A percentile compares a stretch with the other conserved stretches of the same genome.
Evolutionary conservation across 1,139 yeast genomes (phyloP).

Genomic region (Barnettozyma hawaiiensis): DNA sequence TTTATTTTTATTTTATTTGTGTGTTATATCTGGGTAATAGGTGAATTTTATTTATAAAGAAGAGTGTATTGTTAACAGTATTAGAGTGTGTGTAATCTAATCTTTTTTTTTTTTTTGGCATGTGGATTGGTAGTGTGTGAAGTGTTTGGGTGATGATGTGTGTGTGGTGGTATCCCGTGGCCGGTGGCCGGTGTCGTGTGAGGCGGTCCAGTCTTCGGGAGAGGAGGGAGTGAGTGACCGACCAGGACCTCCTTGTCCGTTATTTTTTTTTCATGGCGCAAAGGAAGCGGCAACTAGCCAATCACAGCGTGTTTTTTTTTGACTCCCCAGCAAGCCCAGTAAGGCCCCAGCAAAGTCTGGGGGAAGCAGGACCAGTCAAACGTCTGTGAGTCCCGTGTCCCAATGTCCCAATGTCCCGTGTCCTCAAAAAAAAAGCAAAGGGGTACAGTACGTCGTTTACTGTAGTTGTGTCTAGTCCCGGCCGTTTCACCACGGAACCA

Average conservation of each 20-base stretch:
- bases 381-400: background rate
- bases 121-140: too few species aligned
- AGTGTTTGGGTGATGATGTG: background rate
- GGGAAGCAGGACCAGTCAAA: too few species aligned
- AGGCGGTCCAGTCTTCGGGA: background rate
- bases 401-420: too few species aligned
- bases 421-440: too few species aligned
- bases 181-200: background rate
- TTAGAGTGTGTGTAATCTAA: too few species aligned
- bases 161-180: background rate
- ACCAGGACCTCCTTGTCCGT: too few species aligned
- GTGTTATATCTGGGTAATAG: background rate
- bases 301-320: background rate
- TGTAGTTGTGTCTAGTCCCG: too few species aligned
- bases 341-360: background rate
- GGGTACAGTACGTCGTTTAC: too few species aligned
- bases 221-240: background rate
- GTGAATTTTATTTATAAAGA: slow-evolving; percentile 1
- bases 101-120: too few species aligned
- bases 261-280: background rate
- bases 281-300: background rate
- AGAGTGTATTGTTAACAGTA: too few species aligned
- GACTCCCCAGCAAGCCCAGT: too few species aligned
- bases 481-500: too few species aligned
- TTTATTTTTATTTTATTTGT: slow-evolving; percentile 2